Percentiles rank a stretch among this genome's conserved stretches.
phyloP scores from a whole-genome alignment of 805 yeast genomes.

The Yamadazyma scolyti region DNA sequence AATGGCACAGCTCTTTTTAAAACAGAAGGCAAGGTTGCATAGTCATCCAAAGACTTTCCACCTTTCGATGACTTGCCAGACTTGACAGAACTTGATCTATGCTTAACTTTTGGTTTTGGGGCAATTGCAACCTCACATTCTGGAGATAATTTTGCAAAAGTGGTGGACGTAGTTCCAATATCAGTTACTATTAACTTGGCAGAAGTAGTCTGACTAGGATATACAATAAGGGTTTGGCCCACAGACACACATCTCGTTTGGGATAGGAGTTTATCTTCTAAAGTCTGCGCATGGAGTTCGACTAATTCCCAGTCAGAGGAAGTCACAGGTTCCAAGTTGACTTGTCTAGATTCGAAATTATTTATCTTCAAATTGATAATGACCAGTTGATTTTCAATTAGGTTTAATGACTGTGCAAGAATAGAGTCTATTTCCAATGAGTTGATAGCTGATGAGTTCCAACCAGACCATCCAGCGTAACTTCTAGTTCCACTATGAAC shows the following conservation, averaged over 20 bases:
- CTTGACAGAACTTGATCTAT: slow-evolving; percentile 22
- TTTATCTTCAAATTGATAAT: slow-evolving; percentile 46
- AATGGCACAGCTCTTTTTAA: slow-evolving; percentile 53
- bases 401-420: slow-evolving; percentile 51
- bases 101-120: slow-evolving; percentile 45
- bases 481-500: slow-evolving; percentile 23
- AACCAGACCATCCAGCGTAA: slow-evolving; percentile 70
- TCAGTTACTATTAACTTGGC: slow-evolving; percentile 55
- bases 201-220: slow-evolving; percentile 56
- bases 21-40: slow-evolving; percentile 28
- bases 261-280: slow-evolving; percentile 70
- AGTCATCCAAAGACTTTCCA: slow-evolving; percentile 19
- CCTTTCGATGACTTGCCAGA: slow-evolving; percentile 17
- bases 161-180: slow-evolving; percentile 39
- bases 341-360: slow-evolving; percentile 51
- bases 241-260: slow-evolving; percentile 75
- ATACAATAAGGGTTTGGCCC: slow-evolving; percentile 61
- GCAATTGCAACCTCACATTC: slow-evolving; percentile 73
- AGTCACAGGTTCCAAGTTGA: slow-evolving; percentile 74
- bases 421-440: slow-evolving; percentile 63
- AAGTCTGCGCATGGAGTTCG: slow-evolving; percentile 71
- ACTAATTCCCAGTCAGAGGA: slow-evolving; percentile 88
- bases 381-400: slow-evolving; percentile 39
- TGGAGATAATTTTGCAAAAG: slow-evolving; percentile 53
- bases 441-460: slow-evolving; percentile 30